Conservation (phyloP, 768 basidiomycete genomes). For the Albatrellus ellisii region DNA sequence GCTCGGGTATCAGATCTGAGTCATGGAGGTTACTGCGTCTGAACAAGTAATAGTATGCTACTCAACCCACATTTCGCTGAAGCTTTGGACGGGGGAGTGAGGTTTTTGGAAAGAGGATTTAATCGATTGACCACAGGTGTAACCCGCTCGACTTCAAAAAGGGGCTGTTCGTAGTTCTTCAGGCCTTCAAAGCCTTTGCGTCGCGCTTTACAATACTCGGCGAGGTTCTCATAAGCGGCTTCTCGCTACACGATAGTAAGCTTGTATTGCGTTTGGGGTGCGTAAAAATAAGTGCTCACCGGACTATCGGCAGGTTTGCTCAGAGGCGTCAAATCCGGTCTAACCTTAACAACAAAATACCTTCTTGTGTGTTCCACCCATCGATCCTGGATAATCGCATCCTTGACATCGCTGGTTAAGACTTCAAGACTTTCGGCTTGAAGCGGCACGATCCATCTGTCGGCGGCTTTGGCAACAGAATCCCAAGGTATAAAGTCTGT, state of each 20-base stretch:
- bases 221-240: constrained; percentile 39
- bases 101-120: constrained; percentile 35
- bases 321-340: constrained; percentile 58
- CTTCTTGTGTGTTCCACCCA: constrained; percentile 65
- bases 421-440: constrained; percentile 23
- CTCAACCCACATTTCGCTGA: constrained; percentile 45
- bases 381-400: constrained; percentile 62
- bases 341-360: constrained; percentile 41
- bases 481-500: constrained; percentile 49
- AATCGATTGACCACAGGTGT: constrained; percentile 42
- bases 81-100: constrained; percentile 23
- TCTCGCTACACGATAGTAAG: constrained; percentile 36
- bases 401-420: constrained; percentile 33
- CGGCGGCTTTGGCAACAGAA: constrained; percentile 35
- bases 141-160: constrained; percentile 53
- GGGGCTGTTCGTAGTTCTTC: constrained; percentile 48
- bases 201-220: constrained; percentile 53
- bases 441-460: constrained; percentile 39
- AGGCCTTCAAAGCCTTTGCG: constrained; percentile 52
- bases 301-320: constrained; percentile 54
- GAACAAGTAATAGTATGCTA: constrained; percentile 14
- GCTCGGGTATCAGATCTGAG: constrained; percentile 74
- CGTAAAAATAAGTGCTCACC: constrained; percentile 27
- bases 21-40: not conserved
- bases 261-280: not conserved